phyloP scores from a whole-genome alignment of 2,329 filamentous ascomycete species.

The Emmonsia crescens region DNA sequence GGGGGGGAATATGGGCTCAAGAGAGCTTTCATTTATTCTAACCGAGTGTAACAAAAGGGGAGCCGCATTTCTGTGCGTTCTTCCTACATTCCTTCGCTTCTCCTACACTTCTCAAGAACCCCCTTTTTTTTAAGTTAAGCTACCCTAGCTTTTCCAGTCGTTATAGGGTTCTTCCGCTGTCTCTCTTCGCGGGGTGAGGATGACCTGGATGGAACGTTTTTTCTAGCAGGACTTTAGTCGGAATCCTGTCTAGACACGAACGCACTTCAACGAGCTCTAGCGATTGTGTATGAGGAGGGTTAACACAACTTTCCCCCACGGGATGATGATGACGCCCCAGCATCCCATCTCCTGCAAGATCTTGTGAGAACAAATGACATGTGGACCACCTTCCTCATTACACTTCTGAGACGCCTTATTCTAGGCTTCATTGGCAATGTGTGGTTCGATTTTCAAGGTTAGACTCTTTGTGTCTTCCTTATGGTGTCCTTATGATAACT shows the following conservation, averaged over 20 bases:
- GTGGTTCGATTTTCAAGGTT: background rate
- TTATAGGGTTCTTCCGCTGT: background rate
- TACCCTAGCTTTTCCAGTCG: background rate
- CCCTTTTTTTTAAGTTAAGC: background rate
- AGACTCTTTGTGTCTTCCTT: background rate
- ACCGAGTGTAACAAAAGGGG: background rate
- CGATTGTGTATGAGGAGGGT: background rate
- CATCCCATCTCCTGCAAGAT: background rate
- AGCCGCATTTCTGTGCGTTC: background rate
- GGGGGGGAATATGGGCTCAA: background rate
- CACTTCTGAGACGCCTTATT: background rate
- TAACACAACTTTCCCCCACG: background rate
- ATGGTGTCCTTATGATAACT: background rate
- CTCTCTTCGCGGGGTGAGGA: background rate
- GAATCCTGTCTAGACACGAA: background rate
- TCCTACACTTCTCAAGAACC: too few relatives aligned
- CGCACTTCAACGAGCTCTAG: background rate
- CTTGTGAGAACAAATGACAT: background rate
- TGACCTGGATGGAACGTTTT: background rate
- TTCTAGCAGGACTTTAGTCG: background rate
- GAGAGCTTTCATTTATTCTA: background rate
- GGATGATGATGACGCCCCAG: background rate
- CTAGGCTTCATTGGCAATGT: background rate
- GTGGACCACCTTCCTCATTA: background rate
- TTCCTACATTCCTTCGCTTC: background rate